These are phyloP conservation scores for Plenodomus biglobosus DNA, from an alignment of 2,329 filamentous ascomycete genomes.

Conservation along the genomic window DNA sequence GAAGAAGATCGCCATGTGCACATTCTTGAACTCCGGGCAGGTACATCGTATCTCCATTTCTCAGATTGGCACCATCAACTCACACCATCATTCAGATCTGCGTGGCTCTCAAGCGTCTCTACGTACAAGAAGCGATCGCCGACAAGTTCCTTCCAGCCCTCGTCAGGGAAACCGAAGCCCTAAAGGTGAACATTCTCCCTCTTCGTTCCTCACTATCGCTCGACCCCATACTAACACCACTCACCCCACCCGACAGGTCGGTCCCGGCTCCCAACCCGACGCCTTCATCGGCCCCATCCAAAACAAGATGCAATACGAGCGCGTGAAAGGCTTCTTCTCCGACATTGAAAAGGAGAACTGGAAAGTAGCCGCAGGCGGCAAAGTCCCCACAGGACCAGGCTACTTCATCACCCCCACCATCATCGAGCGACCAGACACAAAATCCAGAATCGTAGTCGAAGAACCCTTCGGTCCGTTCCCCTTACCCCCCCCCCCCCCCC, in stretches of 20 bases:
- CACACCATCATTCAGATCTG: constrained; percentile 12
- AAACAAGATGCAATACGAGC: constrained; percentile 41
- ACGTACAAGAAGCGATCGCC: constrained; percentile 59
- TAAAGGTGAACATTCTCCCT: constrained; percentile 2
- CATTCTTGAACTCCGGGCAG: constrained; percentile 62
- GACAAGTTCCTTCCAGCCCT: constrained; percentile 48
- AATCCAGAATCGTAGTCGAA: constrained; percentile 54
- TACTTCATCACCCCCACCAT: constrained; percentile 61
- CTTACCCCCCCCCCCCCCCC: not conserved
- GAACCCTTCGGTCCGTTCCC: constrained; percentile 54
- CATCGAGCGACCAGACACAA: constrained; percentile 52
- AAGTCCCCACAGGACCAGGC: constrained; percentile 31
- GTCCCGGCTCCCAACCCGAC: constrained; percentile 26
- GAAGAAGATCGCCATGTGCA: constrained; percentile 36
- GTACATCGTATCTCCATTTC: constrained; percentile 10
- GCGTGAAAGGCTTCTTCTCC: constrained; percentile 55
- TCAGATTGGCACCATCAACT: not conserved
- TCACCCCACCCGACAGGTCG: not conserved
- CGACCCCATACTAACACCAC: too few relatives aligned
- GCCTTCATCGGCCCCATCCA: constrained; percentile 48
- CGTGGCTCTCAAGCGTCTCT: constrained; percentile 55
- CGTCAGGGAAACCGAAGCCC: constrained; percentile 46
- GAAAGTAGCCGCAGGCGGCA: constrained; percentile 48
- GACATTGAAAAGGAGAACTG: constrained; percentile 56
- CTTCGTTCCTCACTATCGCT: too few relatives aligned